phyloP scores from a whole-genome alignment of 2,329 filamentous ascomycete genomes.

The Fusarium anguioides region DNA sequence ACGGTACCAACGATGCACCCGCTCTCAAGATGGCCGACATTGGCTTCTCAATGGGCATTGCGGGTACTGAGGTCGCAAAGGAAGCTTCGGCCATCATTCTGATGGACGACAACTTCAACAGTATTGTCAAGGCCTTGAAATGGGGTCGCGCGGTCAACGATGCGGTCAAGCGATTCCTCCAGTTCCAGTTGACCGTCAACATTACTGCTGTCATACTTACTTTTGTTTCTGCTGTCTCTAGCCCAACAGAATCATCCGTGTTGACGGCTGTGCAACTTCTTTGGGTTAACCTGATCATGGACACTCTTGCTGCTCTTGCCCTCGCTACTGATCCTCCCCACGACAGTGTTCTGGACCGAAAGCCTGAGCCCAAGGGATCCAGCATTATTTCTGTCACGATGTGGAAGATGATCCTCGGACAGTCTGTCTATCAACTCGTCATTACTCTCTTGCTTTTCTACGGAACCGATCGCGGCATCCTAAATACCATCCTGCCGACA shows the following conservation, averaged over 20 bases:
- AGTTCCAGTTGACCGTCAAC: constrained; percentile 88
- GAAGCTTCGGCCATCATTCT: constrained; percentile 87
- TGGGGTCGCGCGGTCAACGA: constrained; percentile 85
- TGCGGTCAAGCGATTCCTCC: constrained; percentile 80
- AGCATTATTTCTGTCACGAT: constrained; percentile 85
- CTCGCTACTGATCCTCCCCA: constrained; percentile 92
- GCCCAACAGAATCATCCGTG: constrained; percentile 75
- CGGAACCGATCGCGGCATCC: no score
- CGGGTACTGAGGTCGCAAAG: constrained; percentile 85
- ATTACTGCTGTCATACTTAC: constrained; percentile 89
- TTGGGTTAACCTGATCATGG: constrained; percentile 98
- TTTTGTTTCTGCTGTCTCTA: constrained; percentile 87
- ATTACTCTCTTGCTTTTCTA: constrained; percentile 86
- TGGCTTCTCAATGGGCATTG: constrained; percentile 87
- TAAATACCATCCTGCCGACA: constrained; percentile 50
- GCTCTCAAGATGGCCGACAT: constrained; percentile 85
- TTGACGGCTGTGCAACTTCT: constrained; percentile 90
- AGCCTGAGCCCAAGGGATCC: constrained; percentile 68
- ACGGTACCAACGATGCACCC: constrained; percentile 86
- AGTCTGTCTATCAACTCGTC: constrained; percentile 88
- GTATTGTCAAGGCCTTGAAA: constrained; percentile 85
- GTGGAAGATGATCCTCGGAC: constrained; percentile 99
- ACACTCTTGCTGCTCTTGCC: constrained; percentile 89
- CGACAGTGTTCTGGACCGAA: constrained; percentile 81
- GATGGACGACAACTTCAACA: constrained; percentile 89